phyloP scores from a whole-genome alignment of 768 basidiomycete genomes.

The Cubamyces lactineus region DNA sequence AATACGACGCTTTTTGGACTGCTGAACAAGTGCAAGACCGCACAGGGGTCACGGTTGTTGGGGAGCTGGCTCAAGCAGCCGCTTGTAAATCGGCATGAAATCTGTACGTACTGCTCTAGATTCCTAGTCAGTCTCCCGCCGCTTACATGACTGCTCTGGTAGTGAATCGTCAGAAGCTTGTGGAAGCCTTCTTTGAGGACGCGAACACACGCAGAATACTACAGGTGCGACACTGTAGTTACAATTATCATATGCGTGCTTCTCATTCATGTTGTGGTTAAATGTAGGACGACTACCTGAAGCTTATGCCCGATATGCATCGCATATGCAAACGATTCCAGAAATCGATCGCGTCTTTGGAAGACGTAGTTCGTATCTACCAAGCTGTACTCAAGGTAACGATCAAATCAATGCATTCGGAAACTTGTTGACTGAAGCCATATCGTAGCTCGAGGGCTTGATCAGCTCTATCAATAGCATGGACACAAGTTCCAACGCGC shows the following conservation, averaged over 20 bases:
- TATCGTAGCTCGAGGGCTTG: conserved; percentile 69
- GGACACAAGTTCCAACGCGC: conserved; percentile 49
- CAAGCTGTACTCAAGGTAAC: conserved; percentile 86
- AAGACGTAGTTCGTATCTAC: conserved; percentile 95
- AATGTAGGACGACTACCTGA: conserved; percentile 84
- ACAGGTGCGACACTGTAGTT: conserved; percentile 52
- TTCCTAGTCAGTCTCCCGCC: too few species aligned
- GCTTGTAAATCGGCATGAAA: conserved; percentile 90
- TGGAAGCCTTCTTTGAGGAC: conserved; percentile 85
- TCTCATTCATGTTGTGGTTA: neutral
- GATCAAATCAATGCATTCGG: too few species aligned
- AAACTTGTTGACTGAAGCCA: neutral
- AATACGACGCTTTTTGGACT: conserved; percentile 89
- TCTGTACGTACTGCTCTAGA: conserved; percentile 55
- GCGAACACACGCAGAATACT: conserved; percentile 68
- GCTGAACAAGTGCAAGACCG: conserved; percentile 94
- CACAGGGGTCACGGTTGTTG: conserved; percentile 87
- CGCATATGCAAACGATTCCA: conserved; percentile 92
- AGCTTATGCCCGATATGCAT: conserved; percentile 91
- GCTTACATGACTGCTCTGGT: neutral
- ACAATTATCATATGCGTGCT: neutral
- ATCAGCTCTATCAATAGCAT: conserved; percentile 62
- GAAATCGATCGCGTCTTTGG: conserved; percentile 78
- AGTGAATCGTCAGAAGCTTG: conserved; percentile 88
- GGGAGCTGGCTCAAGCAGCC: conserved; percentile 97